phyloP scores from a whole-genome alignment of 306 rosid species.

The Cicer chorassanicum region DNA sequence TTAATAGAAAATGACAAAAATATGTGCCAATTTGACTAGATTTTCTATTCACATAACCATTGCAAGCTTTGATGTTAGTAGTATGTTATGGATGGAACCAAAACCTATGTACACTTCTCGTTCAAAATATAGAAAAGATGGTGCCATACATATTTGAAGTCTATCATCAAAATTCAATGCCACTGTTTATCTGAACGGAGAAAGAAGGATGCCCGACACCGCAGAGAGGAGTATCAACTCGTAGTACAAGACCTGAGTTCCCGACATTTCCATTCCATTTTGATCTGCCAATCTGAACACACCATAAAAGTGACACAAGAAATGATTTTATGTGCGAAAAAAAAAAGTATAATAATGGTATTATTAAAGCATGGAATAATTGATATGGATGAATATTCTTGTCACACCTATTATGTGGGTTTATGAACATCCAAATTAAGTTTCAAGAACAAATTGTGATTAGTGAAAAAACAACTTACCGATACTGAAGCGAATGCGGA shows the following conservation, averaged over 20 bases:
- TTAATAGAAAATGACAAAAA: conserved; percentile 28
- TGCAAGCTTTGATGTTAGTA: conserved; percentile 26
- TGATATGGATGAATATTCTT: neutral
- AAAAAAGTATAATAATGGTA: neutral
- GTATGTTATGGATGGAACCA: conserved; percentile 5
- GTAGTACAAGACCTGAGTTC: conserved; percentile 74
- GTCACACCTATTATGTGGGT: neutral
- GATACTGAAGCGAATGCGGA: conserved; percentile 89
- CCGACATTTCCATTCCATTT: conserved; percentile 99
- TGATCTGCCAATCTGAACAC: conserved; percentile 86
- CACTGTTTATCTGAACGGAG: conserved; percentile 86
- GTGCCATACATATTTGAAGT: conserved; percentile 27
- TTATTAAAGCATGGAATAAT: conserved; percentile 5
- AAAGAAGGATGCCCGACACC: conserved; percentile 76
- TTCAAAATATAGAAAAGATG: conserved; percentile 42
- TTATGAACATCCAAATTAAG: conserved; percentile 8
- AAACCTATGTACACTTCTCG: conserved; percentile 66
- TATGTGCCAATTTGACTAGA: conserved; percentile 25
- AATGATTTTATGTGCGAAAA: neutral
- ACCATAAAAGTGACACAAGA: neutral
- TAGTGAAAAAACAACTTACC: conserved; percentile 60
- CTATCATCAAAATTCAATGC: conserved; percentile 71
- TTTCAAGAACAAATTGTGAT: conserved; percentile 27
- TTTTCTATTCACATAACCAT: conserved; percentile 50
- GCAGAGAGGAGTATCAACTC: conserved; percentile 80